Conservation (phyloP, 805 yeast genomes). For the Lachancea sp. region DNA sequence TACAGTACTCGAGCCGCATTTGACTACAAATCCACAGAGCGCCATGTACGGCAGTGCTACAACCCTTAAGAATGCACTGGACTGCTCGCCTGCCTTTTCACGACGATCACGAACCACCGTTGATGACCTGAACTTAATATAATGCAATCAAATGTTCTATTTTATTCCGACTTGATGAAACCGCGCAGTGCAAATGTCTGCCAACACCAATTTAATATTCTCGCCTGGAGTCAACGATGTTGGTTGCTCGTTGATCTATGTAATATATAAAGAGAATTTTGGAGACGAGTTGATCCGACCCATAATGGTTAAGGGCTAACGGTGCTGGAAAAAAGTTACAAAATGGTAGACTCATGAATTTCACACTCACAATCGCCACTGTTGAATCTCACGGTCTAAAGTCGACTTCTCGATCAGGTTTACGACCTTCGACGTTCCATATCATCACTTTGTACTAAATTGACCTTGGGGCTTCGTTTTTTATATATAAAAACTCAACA, state of each 20-base stretch:
- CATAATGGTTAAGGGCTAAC: no score
- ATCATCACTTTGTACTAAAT: conserved; percentile 1
- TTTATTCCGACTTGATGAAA: no score
- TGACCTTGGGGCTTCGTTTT: not conserved
- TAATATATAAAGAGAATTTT: no score
- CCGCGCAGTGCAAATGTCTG: no score
- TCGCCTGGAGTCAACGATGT: no score
- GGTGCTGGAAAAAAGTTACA: no score
- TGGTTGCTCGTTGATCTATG: no score
- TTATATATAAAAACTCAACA: not conserved
- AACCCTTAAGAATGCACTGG: not conserved
- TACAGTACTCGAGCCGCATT: not conserved
- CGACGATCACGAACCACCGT: conserved; percentile 5
- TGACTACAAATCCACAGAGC: not conserved
- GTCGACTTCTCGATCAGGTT: no score
- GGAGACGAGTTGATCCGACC: no score
- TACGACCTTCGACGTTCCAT: not conserved
- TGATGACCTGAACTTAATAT: not conserved
- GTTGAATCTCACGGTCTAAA: no score
- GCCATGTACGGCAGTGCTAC: not conserved
- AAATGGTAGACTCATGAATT: no score
- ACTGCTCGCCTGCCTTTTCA: not conserved
- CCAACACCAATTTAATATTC: no score
- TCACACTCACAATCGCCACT: not conserved
- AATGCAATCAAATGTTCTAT: not conserved